These are phyloP conservation scores for Lactifluus subvellereus DNA, from an alignment of 768 basidiomycete genomes.

Conservation along the genomic window DNA sequence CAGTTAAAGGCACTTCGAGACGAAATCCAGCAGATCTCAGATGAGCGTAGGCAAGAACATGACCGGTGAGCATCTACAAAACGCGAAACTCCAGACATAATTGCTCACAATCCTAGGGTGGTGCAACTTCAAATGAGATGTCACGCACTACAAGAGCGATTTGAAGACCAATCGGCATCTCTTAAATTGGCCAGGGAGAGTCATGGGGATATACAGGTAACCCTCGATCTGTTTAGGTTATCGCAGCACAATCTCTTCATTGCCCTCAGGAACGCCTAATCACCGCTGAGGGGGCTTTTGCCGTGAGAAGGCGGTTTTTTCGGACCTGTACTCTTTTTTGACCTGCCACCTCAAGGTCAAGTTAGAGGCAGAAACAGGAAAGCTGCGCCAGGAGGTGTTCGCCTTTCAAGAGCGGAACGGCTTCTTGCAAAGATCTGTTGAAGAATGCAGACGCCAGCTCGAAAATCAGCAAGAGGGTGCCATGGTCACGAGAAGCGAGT, in stretches of 20 bases:
- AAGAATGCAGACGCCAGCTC: constrained; percentile 18
- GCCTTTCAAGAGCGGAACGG: constrained; percentile 39
- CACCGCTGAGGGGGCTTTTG: constrained; percentile 33
- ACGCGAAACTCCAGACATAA: neutral
- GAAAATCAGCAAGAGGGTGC: constrained; percentile 19
- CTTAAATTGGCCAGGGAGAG: constrained; percentile 51
- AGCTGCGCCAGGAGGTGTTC: constrained; percentile 36
- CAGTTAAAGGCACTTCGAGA: constrained; percentile 7
- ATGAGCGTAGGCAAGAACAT: constrained; percentile 13
- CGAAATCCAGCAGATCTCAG: constrained; percentile 2
- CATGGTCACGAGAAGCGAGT: constrained; percentile 11
- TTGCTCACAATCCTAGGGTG: constrained; percentile 3
- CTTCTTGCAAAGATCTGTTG: constrained; percentile 27
- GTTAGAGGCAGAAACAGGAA: constrained; percentile 33
- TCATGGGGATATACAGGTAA: constrained; percentile 46
- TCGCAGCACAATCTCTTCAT: neutral
- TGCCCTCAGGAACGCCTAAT: constrained; percentile 36
- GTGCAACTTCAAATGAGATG: constrained; percentile 21
- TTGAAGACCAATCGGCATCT: constrained; percentile 51
- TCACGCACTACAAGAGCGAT: constrained; percentile 52
- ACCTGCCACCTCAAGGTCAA: constrained; percentile 23
- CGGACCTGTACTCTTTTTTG: constrained; percentile 17
- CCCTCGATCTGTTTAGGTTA: neutral
- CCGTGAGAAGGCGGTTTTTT: constrained; percentile 29
- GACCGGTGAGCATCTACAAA: constrained; percentile 6